These are phyloP conservation scores for Coprinopsis strossmayeri DNA, from an alignment of 768 basidiomycete genomes.

Conservation along the genomic window DNA sequence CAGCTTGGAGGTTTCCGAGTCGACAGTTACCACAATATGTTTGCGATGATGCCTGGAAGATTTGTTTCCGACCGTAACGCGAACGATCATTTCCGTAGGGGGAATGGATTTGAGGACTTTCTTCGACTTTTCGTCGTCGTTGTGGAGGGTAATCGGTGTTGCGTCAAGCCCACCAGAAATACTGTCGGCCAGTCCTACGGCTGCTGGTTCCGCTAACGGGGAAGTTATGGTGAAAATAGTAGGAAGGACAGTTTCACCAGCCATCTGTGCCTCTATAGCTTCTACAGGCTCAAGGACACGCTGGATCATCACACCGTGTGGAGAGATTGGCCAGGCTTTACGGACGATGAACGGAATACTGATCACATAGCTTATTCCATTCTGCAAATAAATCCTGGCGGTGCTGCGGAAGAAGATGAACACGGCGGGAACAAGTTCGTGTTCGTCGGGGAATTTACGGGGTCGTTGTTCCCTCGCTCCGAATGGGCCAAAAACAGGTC, in stretches of 20 bases:
- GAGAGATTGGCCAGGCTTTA: conserved; percentile 70
- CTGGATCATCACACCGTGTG: conserved; percentile 77
- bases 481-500: conserved; percentile 53
- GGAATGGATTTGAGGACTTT: conserved; percentile 50
- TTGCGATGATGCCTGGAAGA: conserved; percentile 30
- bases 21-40: conserved; percentile 53
- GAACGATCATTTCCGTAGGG: conserved; percentile 59
- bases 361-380: conserved; percentile 72
- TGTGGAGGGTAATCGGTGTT: conserved; percentile 33
- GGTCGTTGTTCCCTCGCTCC: conserved; percentile 28
- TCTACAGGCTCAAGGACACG: conserved; percentile 64
- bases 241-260: conserved; percentile 65
- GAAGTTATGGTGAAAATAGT: conserved; percentile 76
- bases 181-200: conserved; percentile 60
- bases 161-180: conserved; percentile 43
- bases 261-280: conserved; percentile 55
- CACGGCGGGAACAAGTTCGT: conserved; percentile 46
- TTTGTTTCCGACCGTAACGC: conserved; percentile 37
- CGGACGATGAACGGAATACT: conserved; percentile 76
- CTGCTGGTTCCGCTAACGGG: conserved; percentile 67
- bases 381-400: conserved; percentile 62
- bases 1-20: conserved; percentile 44
- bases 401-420: conserved; percentile 77
- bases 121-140: conserved; percentile 46
- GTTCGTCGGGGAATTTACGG: conserved; percentile 33